Evolutionary conservation across 345 rosid species (phyloP), one percentile per base, ranked within the genome.

Genomic region (Acer saccharum): DNA sequence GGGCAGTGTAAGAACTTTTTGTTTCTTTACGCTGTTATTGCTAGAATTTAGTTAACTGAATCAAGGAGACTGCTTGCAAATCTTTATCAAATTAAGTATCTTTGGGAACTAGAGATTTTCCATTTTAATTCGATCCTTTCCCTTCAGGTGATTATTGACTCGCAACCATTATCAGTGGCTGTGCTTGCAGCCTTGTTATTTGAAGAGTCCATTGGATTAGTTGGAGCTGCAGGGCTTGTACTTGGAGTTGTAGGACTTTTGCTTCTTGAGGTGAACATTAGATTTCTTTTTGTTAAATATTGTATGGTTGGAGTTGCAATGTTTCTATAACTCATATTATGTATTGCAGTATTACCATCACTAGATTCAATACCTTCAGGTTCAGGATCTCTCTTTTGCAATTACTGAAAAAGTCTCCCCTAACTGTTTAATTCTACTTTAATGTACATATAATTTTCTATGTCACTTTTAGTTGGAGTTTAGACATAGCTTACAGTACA

Each of bases 141-240:
- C 27, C 71, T 77, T 83, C 87, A 93, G 97, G 99, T 95, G 76
- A 95, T 93, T 77, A 95, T 95, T 74, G 98, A 95, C 77, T 92
- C 98, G 2, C 98, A 93, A 81, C 99, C 98, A 60, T 81, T 93
- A 75, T 92, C 97, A 17, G 99, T 95, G 20, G 96, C 97, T 78
- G 80, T 95, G 6, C 93, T 95, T 85, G 98, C 97, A 35, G 84
- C 95, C 63, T 82, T 93, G 50, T 76, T 95, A 10, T 95, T 91
- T 74, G 92, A 90, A 9, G 99, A 95, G 79, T 87, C 99, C 81
- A 89, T 95, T 79, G 97, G 98, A 60, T 58, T 89, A 50, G 86
- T 89, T 61, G 94, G 97, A 79, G 94, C 90, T 32, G 87, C 84
- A 16, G 99, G 99, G 69, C 92, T 95, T 76, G 73, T 83, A 55